phyloP scores from a whole-genome alignment of 2,329 filamentous ascomycete genomes.

The Claviceps spartinae region DNA sequence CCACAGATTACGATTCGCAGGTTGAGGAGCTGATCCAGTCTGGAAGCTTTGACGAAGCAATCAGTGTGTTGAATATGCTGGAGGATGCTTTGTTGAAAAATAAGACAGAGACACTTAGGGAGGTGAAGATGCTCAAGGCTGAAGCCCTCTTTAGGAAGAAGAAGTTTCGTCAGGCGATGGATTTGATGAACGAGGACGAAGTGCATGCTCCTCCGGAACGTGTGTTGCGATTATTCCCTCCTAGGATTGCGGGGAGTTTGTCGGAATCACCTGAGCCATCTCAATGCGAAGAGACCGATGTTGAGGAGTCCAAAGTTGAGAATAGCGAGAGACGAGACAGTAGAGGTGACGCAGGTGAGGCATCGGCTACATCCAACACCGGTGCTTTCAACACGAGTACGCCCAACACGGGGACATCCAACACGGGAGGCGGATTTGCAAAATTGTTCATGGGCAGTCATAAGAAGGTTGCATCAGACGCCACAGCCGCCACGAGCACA shows the following conservation, averaged over 20 bases:
- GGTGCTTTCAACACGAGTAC: conserved; percentile 7
- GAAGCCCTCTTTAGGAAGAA: conserved; percentile 69
- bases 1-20: conserved; percentile 81
- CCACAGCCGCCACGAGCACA: conserved; percentile 50
- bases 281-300: conserved; percentile 28
- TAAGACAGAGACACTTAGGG: conserved; percentile 66
- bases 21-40: conserved; percentile 66
- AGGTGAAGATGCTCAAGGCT: conserved; percentile 86
- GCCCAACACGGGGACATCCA: conserved; percentile 1
- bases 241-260: conserved; percentile 67
- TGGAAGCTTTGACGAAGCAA: conserved; percentile 73
- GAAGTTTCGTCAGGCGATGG: conserved; percentile 75
- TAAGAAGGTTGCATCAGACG: conserved; percentile 36
- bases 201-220: conserved; percentile 81
- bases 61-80: conserved; percentile 77
- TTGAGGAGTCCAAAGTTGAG: conserved; percentile 17
- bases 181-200: conserved; percentile 72
- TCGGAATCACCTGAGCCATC: conserved; percentile 39
- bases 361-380: conserved; percentile 23
- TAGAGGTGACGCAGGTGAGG: conserved; percentile 12
- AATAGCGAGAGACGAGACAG: conserved; percentile 16
- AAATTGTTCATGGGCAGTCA: conserved; percentile 37
- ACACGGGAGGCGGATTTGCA: conserved; percentile 33
- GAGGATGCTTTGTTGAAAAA: conserved; percentile 81
- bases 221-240: conserved; percentile 75